Conservation (phyloP, 805 yeast genomes). For the Teunomyces atbi region DNA sequence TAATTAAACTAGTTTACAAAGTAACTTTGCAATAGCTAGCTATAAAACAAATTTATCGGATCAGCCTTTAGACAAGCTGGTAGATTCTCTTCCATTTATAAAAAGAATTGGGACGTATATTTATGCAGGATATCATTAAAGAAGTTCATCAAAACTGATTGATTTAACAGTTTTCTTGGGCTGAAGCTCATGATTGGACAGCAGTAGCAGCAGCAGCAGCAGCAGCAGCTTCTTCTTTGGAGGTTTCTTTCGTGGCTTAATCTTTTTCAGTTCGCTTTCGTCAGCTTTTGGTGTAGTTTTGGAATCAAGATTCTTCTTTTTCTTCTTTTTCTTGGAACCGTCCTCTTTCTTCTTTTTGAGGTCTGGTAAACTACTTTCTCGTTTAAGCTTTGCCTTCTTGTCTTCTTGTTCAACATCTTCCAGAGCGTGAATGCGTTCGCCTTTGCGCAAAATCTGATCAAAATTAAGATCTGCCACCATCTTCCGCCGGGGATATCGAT, state of each 20-base stretch:
- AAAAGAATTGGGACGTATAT: background rate
- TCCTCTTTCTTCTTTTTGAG: background rate
- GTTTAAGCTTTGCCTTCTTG: background rate
- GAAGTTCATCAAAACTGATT: constrained; percentile 17
- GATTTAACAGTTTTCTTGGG: constrained; percentile 17
- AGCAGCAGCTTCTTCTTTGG: background rate
- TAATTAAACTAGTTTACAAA: no score
- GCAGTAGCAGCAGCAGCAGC: background rate
- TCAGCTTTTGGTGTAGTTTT: constrained; percentile 4
- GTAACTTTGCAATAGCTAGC: no score
- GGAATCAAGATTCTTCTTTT: background rate
- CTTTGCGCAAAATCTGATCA: constrained; percentile 25
- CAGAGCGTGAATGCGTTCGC: constrained; percentile 6
- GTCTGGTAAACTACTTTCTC: background rate
- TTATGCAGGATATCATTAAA: constrained; percentile 7
- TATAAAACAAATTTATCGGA: no score
- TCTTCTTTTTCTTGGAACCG: background rate
- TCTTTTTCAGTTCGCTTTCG: background rate
- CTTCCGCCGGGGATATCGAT: constrained; percentile 23
- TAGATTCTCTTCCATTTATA: no score
- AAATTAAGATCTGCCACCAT: constrained; percentile 29
- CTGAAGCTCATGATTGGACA: background rate
- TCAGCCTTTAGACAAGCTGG: no score
- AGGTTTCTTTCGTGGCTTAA: background rate
- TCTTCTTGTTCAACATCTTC: background rate